Conservation (phyloP, 1,284 basidiomycete genomes). For the Wallemia hederae region DNA sequence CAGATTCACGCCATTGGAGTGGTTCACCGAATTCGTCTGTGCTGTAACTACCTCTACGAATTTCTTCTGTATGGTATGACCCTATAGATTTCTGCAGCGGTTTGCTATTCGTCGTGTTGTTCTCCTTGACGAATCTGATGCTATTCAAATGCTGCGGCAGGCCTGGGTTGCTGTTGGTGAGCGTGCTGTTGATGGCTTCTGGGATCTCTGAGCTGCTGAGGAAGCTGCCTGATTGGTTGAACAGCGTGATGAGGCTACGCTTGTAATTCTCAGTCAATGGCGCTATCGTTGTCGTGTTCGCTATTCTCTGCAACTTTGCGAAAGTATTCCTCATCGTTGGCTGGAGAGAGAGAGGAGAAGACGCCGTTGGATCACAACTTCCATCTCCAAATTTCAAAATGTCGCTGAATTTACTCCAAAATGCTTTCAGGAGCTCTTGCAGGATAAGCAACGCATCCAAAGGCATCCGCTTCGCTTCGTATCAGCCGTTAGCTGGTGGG, state of each 20-base stretch:
- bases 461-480: neutral
- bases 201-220: neutral
- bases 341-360: neutral
- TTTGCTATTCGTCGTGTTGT: neutral
- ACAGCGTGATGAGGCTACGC: neutral
- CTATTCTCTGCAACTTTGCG: neutral
- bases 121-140: neutral
- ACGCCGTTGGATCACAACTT: neutral
- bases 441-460: neutral
- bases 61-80: neutral
- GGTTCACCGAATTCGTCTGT: neutral
- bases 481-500: neutral
- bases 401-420: neutral
- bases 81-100: neutral
- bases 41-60: neutral
- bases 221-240: neutral
- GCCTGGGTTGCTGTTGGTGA: neutral
- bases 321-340: neutral
- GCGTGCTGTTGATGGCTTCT: neutral
- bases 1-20: neutral
- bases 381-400: neutral
- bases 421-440: neutral
- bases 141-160: neutral
- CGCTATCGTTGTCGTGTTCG: neutral
- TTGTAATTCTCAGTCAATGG: neutral